phyloP scores from a whole-genome alignment of 768 basidiomycete species.

The Obba rivulosa region DNA sequence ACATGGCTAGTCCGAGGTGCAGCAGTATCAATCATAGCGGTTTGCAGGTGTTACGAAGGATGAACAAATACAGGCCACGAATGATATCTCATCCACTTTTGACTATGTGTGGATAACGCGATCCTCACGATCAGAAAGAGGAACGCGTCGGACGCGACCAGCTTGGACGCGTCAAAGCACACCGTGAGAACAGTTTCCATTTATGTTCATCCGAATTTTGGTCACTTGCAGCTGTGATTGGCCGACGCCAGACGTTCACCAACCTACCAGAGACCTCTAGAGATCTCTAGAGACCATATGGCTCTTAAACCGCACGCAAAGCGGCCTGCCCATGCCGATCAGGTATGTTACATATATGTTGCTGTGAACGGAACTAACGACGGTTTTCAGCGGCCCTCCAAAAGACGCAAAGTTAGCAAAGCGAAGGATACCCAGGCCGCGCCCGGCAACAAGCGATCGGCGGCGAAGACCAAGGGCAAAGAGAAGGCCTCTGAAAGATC shows the following conservation, averaged over 20 bases:
- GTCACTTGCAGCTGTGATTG: background rate
- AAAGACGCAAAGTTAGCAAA: conserved; percentile 51
- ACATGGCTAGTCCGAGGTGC: conserved; percentile 58
- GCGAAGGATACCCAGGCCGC: conserved; percentile 22
- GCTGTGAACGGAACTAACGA: background rate
- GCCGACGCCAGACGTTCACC: background rate
- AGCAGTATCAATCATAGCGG: conserved; percentile 3
- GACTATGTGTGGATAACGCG: too few relatives aligned
- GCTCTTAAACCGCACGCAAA: conserved; percentile 18
- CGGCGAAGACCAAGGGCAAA: conserved; percentile 36
- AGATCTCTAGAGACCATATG: conserved; percentile 13
- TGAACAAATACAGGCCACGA: too few relatives aligned
- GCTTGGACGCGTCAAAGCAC: background rate
- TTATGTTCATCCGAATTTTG: conserved; percentile 7
- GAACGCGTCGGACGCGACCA: background rate
- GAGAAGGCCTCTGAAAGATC: conserved; percentile 55
- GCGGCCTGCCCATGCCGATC: conserved; percentile 25
- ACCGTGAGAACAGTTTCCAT: background rate
- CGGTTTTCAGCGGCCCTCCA: conserved; percentile 36
- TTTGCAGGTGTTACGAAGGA: too few relatives aligned
- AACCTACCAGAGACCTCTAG: background rate
- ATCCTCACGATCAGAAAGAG: background rate
- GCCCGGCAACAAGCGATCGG: conserved; percentile 14
- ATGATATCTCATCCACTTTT: too few relatives aligned
- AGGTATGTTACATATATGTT: conserved; percentile 20